Evolutionary conservation across 371 early-diverging fungal species (phyloP), one percentile per base, ranked within the genome.

Genomic region (Mucor racemosus): DNA sequence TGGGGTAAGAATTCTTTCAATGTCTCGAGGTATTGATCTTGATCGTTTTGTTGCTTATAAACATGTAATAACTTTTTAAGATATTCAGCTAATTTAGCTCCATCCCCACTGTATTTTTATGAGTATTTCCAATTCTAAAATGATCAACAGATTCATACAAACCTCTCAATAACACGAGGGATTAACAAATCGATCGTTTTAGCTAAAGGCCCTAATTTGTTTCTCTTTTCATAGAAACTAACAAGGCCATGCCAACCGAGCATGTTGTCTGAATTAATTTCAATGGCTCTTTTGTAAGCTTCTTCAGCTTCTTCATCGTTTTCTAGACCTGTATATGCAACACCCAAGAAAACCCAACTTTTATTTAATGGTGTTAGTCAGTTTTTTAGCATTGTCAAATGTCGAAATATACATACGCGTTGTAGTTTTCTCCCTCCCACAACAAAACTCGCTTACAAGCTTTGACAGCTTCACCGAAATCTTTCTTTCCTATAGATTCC

Each of bases 211-310:
- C 69, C 65, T 59, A 79, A 72, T 36, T 81, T 78, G 17, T 81
- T 65, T 60, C 81, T 71, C 62, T 85, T 85, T 57, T 91, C 89
- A 64, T 88, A 89, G 65, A 92, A 86, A 40, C 71, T 78, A 11
- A 83, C 64, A 34, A 83, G 44, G 48, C 93, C 96, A 71, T 96
- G 95, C 81, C 91, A 94, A 7, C 93, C 95, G 13, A 95, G 81
- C 19, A 85, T 71, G 31, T 81, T 83, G 0, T 86, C 82, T 17
- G 83, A 72, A 54, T 82, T 85, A 62, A 89, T 71, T 31, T 79
- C 77, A 36, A 92, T 88, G 0, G 97, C 96, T 44, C 78, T 83
- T 57, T 79, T 72, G 65, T 94, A 96, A 1, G 87, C 82, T 35
- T 74, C 69, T 66, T 91, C 91, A 38, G 91, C 85, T 40, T 92